Base-by-base conservation (phyloP, 108 stramenopile species). In the Conticribra guillardii region DNA sequence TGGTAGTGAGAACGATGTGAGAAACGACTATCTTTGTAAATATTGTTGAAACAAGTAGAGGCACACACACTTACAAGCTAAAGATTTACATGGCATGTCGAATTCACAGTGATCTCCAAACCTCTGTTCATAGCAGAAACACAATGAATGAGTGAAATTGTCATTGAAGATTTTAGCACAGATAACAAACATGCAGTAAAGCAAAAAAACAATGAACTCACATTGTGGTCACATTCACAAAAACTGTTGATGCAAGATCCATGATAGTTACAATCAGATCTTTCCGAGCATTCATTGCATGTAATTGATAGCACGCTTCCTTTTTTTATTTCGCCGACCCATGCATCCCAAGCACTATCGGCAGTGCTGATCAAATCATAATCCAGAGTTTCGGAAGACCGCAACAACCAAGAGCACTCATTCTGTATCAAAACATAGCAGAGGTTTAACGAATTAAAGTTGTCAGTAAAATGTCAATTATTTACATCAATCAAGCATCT, bases 331-430 rank as follows among this genome's bases (percentile, higher is more conserved):
- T 65, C 28, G 9, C 64, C 64, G 8, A 52, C 16, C 64, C 64
- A 65, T 1, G 22, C 64, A 18, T 30, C 29, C 50, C 48, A 65
- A 26, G 49, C 15, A 52, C 64, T 26, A 29, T 65, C 30, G 21
- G 17, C 29, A 3, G 27, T 4, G 15, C 18, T 50, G 9, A 65
- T 19, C 9, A 65, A 22, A 26, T 65, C 50, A 31, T 50, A 65
- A 3, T 50, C 48, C 29, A 48, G 26, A 24, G 64, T 65, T 11
- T 65, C 16, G 3, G 50, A 32, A 15, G 64, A 66, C 21, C 64
- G 30, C 19, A 50, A 51, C n/a, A 74, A 29, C 73, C 73, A 74
- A 27, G 19, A 45, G 29, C 73, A 74, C 31, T 74, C 73, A 53
- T 74, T 74, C 29, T 47, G 24, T 63, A 60, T 11, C 27, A 28